A percentile compares a stretch with the other conserved stretches of the same genome.
phyloP scores from a whole-genome alignment of 2,329 filamentous ascomycete genomes.

The Diaporthe sp. region DNA sequence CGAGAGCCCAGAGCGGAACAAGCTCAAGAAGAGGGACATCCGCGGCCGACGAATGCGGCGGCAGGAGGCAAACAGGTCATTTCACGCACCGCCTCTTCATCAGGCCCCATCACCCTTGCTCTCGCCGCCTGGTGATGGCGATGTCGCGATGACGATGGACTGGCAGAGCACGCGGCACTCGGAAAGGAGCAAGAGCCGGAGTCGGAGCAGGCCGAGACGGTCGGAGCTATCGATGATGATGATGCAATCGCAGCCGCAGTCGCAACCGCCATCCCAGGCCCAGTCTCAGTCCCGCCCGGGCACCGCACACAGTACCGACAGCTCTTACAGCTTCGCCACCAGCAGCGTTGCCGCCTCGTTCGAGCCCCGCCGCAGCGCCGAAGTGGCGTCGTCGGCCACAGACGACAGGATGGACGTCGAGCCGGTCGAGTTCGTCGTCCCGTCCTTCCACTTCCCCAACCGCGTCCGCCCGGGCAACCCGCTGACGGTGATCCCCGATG shows the following conservation, averaged over 20 bases:
- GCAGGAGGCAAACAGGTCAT: neutral
- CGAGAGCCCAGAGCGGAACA: slow-evolving; percentile 32
- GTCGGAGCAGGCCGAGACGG: slow-evolving; percentile 28
- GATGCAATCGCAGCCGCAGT: neutral
- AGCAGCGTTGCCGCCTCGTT: slow-evolving; percentile 23
- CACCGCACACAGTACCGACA: slow-evolving; percentile 31
- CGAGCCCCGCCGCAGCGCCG: slow-evolving; percentile 35
- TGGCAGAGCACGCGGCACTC: slow-evolving; percentile 28
- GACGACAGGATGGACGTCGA: slow-evolving; percentile 35
- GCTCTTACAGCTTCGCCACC: slow-evolving; percentile 17
- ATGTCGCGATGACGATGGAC: slow-evolving; percentile 24
- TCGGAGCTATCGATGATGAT: slow-evolving; percentile 19
- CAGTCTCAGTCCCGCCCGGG: slow-evolving; percentile 20
- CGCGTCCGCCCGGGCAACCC: slow-evolving; percentile 44
- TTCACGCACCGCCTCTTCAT: neutral
- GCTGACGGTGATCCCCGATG: slow-evolving; percentile 58
- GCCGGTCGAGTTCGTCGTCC: slow-evolving; percentile 35
- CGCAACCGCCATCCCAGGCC: neutral
- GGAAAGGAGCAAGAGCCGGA: slow-evolving; percentile 26
- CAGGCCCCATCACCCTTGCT: neutral
- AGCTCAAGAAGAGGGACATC: slow-evolving; percentile 36
- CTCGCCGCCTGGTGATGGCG: slow-evolving; percentile 4
- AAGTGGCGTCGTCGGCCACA: neutral
- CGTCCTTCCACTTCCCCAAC: slow-evolving; percentile 49
- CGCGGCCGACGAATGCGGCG: slow-evolving; percentile 30